Conservation (phyloP, 1,139 yeast genomes). For the Suhomyces anneliseae region DNA sequence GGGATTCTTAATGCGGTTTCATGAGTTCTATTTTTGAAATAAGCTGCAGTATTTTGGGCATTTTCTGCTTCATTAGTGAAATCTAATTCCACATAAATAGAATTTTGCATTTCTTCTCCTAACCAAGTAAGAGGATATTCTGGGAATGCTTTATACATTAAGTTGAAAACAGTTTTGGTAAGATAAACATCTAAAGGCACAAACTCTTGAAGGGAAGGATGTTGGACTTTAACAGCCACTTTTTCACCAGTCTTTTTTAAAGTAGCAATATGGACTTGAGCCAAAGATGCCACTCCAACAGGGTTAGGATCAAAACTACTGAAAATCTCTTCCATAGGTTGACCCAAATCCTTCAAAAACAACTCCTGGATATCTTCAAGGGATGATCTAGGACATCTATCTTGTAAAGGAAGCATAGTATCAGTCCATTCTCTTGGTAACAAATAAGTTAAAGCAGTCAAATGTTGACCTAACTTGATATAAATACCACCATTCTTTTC, state of each 20-base stretch:
- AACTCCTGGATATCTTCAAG: slow-evolving; percentile 64
- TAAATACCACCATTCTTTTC: slow-evolving; percentile 89
- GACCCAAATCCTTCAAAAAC: slow-evolving; percentile 67
- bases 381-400: slow-evolving; percentile 82
- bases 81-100: slow-evolving; percentile 86
- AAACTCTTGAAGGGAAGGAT: slow-evolving; percentile 82
- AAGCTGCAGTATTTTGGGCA: slow-evolving; percentile 64
- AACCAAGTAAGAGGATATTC: slow-evolving; percentile 93
- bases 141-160: slow-evolving; percentile 81
- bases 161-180: slow-evolving; percentile 71
- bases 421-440: slow-evolving; percentile 94
- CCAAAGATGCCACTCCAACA: slow-evolving; percentile 92
- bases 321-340: slow-evolving; percentile 64
- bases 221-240: slow-evolving; percentile 95
- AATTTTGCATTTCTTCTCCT: slow-evolving; percentile 83
- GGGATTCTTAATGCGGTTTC: slow-evolving; percentile 84
- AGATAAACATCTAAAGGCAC: slow-evolving; percentile 86
- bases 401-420: slow-evolving; percentile 92
- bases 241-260: slow-evolving; percentile 59
- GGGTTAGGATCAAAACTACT: slow-evolving; percentile 68
- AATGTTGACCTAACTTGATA: slow-evolving; percentile 92
- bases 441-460: slow-evolving; percentile 86
- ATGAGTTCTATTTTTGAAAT: slow-evolving; percentile 56
- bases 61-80: slow-evolving; percentile 85
- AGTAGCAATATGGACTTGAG: slow-evolving; percentile 87